phyloP scores from a whole-genome alignment of 1,284 basidiomycete species.

The Cronartium quercuum region DNA sequence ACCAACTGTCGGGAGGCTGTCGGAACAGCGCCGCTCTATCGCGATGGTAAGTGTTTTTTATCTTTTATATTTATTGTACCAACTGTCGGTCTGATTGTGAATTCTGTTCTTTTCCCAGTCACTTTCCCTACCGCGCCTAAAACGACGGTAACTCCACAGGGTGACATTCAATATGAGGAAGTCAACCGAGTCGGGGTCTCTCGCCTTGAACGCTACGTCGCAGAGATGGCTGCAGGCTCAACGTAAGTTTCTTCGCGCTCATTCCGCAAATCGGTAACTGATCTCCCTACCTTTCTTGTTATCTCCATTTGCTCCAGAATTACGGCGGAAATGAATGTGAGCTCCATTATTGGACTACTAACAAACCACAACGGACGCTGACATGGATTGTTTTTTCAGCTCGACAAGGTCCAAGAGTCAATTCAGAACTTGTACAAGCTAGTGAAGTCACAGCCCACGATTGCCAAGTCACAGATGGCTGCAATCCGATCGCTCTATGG shows the following conservation, averaged over 20 bases:
- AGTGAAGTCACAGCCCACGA: constrained; percentile 91
- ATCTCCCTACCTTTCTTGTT: constrained; percentile 53
- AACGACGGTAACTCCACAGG: constrained; percentile 85
- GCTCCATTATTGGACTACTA: background rate
- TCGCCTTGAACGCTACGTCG: constrained; percentile 83
- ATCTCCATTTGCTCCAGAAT: constrained; percentile 32
- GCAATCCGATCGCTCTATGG: constrained; percentile 95
- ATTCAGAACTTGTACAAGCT: constrained; percentile 94
- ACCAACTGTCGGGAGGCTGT: constrained; percentile 85
- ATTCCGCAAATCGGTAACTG: background rate
- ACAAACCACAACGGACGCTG: background rate
- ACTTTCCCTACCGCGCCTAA: constrained; percentile 96
- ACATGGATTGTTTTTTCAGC: constrained; percentile 37
- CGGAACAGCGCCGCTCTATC: constrained; percentile 76
- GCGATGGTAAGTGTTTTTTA: constrained; percentile 65
- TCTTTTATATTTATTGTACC: constrained; percentile 31
- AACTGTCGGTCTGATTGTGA: constrained; percentile 17
- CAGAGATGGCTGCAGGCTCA: constrained; percentile 92
- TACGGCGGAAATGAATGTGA: constrained; percentile 58
- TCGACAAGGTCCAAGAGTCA: constrained; percentile 93
- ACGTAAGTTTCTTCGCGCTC: constrained; percentile 49
- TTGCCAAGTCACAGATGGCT: constrained; percentile 92
- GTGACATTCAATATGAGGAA: constrained; percentile 90
- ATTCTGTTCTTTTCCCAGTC: constrained; percentile 55
- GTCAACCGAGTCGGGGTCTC: constrained; percentile 90